These are phyloP conservation scores for Chlamydomonas asymmetrica DNA, from an alignment of 139 green algal species.

Conservation along the genomic window DNA sequence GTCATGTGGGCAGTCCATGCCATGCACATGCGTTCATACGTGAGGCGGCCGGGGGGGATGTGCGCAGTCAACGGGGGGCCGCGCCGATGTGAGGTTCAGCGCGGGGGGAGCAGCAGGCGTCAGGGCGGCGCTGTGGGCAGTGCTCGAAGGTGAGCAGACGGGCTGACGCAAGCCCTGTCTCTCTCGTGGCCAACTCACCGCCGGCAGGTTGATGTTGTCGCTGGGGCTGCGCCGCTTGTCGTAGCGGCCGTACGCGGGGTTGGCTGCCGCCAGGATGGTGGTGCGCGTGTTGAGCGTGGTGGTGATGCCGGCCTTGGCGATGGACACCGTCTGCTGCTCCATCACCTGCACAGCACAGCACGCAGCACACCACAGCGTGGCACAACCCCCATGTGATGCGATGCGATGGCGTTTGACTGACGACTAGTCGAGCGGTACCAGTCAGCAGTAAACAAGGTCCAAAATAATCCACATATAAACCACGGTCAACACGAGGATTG, in stretches of 20 bases:
- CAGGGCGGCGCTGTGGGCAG: too few relatives aligned
- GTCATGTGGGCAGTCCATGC: too few relatives aligned
- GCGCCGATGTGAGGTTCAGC: too few relatives aligned
- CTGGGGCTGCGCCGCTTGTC: constrained; percentile 83
- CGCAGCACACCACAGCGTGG: constrained; percentile 5
- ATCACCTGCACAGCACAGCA: constrained; percentile 87
- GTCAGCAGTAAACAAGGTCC: too few relatives aligned
- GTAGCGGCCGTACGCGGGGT: constrained; percentile 96
- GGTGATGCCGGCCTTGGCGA: constrained; percentile 99
- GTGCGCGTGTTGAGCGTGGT: constrained; percentile 98
- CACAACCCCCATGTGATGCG: too few relatives aligned
- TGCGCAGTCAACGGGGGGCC: too few relatives aligned
- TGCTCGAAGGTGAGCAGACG: too few relatives aligned
- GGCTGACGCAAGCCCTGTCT: too few relatives aligned
- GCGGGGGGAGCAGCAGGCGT: too few relatives aligned
- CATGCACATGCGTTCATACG: too few relatives aligned
- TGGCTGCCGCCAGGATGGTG: constrained; percentile 94
- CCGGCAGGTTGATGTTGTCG: constrained; percentile 98
- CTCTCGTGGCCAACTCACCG: constrained; percentile 56
- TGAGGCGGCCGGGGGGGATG: too few relatives aligned
- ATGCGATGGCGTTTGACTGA: background rate
- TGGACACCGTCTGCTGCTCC: constrained; percentile 98
- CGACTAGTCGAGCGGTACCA: too few relatives aligned
- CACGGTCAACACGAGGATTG: background rate
- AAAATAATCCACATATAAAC: background rate